Evolutionary conservation across 2,329 filamentous ascomycete genomes (phyloP), one percentile per base, ranked within the genome.

Genomic region (Penicillium frequentans): DNA sequence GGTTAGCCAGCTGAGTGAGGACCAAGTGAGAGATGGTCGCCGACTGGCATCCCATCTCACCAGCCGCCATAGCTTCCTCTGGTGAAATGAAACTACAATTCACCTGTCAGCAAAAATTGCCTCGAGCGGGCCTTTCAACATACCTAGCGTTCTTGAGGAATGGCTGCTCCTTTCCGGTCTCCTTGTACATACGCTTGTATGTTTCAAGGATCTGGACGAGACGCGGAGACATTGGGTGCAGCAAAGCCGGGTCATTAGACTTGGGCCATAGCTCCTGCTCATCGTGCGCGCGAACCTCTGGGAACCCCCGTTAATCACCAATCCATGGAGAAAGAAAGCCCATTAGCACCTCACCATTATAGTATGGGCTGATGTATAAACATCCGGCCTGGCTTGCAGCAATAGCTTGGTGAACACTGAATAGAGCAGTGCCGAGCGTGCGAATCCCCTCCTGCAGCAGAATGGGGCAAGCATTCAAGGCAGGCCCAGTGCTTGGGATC

Each of bases 341-440:
- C 31, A 7, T 5, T 14, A 14, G 5, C 13, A n/a, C 27, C 70
- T 53, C 56, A 76, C 77, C 75, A 56, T 82, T 82, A 52, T 75
- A 81, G 55, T 83, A 82, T 3, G 79, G 80, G 60, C 79, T 81
- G 64, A 82, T 79, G 54, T 77, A 81, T 4, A 79, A 67, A 63
- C 77, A 79, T 1, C 74, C 72, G 0, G 79, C 79, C 61, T 82
- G 79, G 48, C 78, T 81, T 39, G 75, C 77, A 2, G 80, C 79
- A 55, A 82, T 78, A 5, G 80, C 81, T 64, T 83, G 80, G 0
- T 75, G 65, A 1, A 83, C 71, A 46, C 75, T 73, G 58, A 82
- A 81, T 1, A 82, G 63, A 0, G 79, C 73, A 0, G 81, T 83
- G 0, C 77, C 79, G 1, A 82, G 70, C 0, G 80, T 82, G 2